Base-by-base conservation (phyloP, 768 basidiomycete species). In the Gloeostereum incarnatum region DNA sequence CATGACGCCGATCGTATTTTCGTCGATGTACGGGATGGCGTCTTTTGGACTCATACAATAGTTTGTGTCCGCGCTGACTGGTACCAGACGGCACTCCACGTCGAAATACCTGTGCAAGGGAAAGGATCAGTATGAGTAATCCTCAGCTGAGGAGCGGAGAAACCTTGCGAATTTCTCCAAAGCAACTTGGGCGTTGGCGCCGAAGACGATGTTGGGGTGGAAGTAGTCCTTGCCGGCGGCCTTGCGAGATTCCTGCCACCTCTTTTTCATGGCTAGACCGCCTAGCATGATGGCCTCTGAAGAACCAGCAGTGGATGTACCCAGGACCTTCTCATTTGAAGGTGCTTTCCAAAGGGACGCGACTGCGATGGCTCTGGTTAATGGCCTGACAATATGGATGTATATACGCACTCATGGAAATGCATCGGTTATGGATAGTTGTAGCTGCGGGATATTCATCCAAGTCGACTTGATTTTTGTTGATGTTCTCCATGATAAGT, bases 221-320 rank as follows among this genome's bases (percentile, higher is more conserved):
- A 51, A 66, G 34, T 61, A 47, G 33, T 75, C 73, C 46, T 78
- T 71, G 29, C 72, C 69, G 20, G 71, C 73, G 17, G 68, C 64
- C 50, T 79, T 81, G 13, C 79, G 71, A 0, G 61, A 61, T 16
- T 71, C 69, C 66, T 72, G 78, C 80, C 79, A 82, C 19, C 68
- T 59, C 52, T 73, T 71, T 58, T 83, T 83, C 61, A 80, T 61
- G 1, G 81, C 78, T 1, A 82, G 56, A 10, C 78, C 78, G n/a
- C 75, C 78, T 6, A 82, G 72, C 69, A 77, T 75, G 55, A 81
- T 79, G 1, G 78, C 80, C 54, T 82, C 78, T 10, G 69, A 75
- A 3, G 71, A 74, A 3, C 78, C 78, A 4, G 76, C 76, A 7
- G 78, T 80, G 8, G 77, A 73, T 0, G 75, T 76, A 9, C 80